These are phyloP conservation scores for Aspergillus sp. DNA, from an alignment of 2,329 filamentous ascomycete genomes.

Conservation along the genomic window DNA sequence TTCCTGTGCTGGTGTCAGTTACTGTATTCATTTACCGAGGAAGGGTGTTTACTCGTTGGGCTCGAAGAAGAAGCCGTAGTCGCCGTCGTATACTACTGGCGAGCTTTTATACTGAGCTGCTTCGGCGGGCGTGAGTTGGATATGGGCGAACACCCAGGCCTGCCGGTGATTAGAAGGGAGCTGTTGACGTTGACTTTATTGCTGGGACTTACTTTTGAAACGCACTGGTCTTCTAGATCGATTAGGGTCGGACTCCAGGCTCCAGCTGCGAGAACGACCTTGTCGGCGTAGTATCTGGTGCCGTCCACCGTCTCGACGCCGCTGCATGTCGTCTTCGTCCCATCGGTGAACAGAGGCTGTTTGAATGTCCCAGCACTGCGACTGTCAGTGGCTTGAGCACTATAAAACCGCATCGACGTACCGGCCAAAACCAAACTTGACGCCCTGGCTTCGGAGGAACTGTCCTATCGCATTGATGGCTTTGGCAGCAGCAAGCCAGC, in stretches of 20 bases:
- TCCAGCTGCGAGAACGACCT: conserved; percentile 2
- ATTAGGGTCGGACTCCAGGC: conserved; percentile 20
- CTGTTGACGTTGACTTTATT: conserved; percentile 45
- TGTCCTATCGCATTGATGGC: conserved; percentile 4
- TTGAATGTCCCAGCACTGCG: conserved; percentile 3
- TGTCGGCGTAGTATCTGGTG: conserved; percentile 1
- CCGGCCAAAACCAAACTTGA: conserved; percentile 4
- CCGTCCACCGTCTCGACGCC: conserved; percentile 3
- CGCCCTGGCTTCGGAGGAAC: background rate
- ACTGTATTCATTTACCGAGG: background rate
- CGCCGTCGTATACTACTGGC: conserved; percentile 49
- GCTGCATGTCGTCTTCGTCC: background rate
- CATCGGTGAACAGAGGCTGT: background rate
- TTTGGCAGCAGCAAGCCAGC: conserved; percentile 8
- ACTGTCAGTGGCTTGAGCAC: background rate
- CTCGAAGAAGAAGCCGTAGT: conserved; percentile 52
- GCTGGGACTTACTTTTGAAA: conserved; percentile 29
- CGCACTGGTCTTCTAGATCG: conserved; percentile 47
- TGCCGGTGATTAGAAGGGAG: conserved; percentile 41
- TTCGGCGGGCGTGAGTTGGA: conserved; percentile 44
- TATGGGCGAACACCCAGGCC: conserved; percentile 50
- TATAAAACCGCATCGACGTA: background rate
- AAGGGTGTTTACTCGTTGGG: conserved; percentile 37
- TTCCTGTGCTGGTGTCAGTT: background rate
- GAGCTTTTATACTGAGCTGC: conserved; percentile 42